phyloP scores from a whole-genome alignment of 257 asterid species.

The Paulownia fortunei region DNA sequence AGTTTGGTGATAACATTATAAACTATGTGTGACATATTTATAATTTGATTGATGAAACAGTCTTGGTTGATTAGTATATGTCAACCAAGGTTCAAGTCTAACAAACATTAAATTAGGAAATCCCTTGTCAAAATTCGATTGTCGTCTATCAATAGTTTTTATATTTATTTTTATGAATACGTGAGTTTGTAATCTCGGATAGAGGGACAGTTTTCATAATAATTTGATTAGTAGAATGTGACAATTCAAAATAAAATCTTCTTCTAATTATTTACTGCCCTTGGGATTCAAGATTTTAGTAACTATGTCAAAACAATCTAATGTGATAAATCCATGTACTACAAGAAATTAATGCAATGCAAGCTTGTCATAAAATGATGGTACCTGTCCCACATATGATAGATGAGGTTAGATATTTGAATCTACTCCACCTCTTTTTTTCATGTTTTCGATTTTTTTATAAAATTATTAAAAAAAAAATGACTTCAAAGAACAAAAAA shows the following conservation, averaged over 20 bases:
- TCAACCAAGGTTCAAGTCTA: background rate
- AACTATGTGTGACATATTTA: constrained; percentile 12
- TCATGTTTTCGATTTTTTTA: no score
- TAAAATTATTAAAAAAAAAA: no score
- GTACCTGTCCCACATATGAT: no score
- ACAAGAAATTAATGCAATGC: no score
- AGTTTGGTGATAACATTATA: constrained; percentile 18
- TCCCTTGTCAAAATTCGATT: constrained; percentile 1
- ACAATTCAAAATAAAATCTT: background rate
- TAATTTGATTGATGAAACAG: background rate
- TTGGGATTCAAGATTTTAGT: no score
- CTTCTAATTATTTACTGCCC: no score
- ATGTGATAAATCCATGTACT: no score
- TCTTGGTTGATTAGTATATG: background rate
- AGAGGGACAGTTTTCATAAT: background rate
- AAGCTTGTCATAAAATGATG: no score
- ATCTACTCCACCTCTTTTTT: no score
- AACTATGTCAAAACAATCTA: no score
- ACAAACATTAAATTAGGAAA: background rate
- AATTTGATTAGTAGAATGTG: background rate
- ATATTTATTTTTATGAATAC: background rate
- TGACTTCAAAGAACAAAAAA: no score
- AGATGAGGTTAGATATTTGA: no score
- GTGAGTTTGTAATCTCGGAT: background rate
- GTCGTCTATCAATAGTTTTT: background rate